These are phyloP conservation scores for Sindora glabra DNA, from an alignment of 306 rosid species.

Conservation along the genomic window DNA sequence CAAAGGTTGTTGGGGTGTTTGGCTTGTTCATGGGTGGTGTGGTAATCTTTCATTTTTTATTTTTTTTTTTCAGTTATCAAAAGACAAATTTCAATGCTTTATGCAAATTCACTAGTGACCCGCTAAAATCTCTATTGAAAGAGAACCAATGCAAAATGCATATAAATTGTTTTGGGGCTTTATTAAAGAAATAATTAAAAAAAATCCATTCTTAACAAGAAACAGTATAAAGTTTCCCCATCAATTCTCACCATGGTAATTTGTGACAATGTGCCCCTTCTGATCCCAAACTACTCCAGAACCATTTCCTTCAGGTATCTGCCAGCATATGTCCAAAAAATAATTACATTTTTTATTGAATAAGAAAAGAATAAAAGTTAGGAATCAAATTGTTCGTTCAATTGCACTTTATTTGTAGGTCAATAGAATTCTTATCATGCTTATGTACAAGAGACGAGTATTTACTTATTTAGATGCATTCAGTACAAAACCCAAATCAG, in stretches of 20 bases:
- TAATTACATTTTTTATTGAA: not conserved
- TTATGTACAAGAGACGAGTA: slow-evolving; percentile 1
- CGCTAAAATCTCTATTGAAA: not conserved
- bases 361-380: too few species aligned
- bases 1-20: too few species aligned
- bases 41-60: too few species aligned
- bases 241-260: slow-evolving; percentile 76
- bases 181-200: too few species aligned
- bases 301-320: slow-evolving; percentile 99
- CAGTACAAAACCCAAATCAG: too few species aligned
- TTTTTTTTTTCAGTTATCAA: too few species aligned
- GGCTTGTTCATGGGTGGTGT: too few species aligned
- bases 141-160: not conserved
- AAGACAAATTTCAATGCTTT: slow-evolving; percentile 1
- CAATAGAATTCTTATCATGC: not conserved
- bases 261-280: slow-evolving; percentile 89
- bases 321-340: slow-evolving; percentile 9
- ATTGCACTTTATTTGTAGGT: not conserved
- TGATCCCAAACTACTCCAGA: slow-evolving; percentile 96
- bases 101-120: not conserved
- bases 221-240: not conserved
- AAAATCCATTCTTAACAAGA: not conserved
- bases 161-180: not conserved
- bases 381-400: not conserved
- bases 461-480: too few species aligned